Evolutionary conservation across 2,329 filamentous ascomycete genomes (phyloP).

Genomic region (Cyphellophora attinorum): DNA sequence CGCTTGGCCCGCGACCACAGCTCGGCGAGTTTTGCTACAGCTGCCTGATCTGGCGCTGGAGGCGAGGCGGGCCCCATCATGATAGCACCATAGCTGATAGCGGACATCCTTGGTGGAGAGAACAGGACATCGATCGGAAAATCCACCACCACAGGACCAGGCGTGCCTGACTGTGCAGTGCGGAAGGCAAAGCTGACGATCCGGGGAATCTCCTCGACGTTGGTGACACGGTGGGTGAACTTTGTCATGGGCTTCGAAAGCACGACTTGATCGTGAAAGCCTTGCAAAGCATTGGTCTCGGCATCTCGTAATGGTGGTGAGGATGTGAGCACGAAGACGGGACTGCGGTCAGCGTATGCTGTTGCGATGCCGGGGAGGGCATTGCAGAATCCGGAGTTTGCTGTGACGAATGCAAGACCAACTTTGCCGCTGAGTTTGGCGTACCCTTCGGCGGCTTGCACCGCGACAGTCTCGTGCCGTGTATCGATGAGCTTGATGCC

Average conservation of each 20-base stretch:
- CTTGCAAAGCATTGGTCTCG: conserved; percentile 38
- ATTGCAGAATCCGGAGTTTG: conserved; percentile 31
- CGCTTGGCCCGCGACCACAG: conserved; percentile 26
- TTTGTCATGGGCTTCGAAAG: conserved; percentile 35
- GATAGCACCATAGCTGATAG: conserved; percentile 33
- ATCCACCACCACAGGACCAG: conserved; percentile 24
- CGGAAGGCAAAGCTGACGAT: conserved; percentile 34
- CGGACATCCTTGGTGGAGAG: conserved; percentile 26
- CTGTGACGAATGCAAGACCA: neutral
- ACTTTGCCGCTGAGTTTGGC: conserved; percentile 24
- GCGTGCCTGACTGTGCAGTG: conserved; percentile 29
- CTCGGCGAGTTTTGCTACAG: conserved; percentile 23
- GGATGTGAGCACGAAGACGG: conserved; percentile 36
- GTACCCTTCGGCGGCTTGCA: conserved; percentile 39
- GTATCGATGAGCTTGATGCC: conserved; percentile 37
- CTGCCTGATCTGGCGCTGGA: conserved; percentile 27
- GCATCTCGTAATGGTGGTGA: conserved; percentile 35
- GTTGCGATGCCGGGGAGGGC: conserved; percentile 36
- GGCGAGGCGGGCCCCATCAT: conserved; percentile 23
- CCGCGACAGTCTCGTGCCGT: conserved; percentile 38
- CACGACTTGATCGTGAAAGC: conserved; percentile 37
- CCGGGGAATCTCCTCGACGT: conserved; percentile 35
- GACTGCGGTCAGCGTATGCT: conserved; percentile 35
- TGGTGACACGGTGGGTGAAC: conserved; percentile 35
- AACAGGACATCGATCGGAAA: conserved; percentile 32